These are phyloP conservation scores for Auricularia auricula-judae DNA, from an alignment of 768 basidiomycete species.

Conservation along the genomic window DNA sequence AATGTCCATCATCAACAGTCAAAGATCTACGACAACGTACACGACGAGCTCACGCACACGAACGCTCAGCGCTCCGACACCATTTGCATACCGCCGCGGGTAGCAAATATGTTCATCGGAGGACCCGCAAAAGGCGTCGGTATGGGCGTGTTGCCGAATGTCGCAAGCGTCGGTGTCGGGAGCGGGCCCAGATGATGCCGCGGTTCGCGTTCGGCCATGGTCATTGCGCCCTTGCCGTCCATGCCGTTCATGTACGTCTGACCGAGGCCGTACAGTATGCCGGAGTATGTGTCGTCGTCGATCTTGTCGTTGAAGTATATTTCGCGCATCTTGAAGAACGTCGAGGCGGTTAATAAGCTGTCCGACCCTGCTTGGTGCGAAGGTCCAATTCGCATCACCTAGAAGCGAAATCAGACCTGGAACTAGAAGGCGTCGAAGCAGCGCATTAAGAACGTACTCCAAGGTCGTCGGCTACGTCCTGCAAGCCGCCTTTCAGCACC, in stretches of 20 bases:
- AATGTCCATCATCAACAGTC: background rate
- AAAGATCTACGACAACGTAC: background rate
- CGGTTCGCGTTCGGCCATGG: conserved; percentile 6
- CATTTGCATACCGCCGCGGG: background rate
- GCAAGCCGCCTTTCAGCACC: conserved; percentile 73
- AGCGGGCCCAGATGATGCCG: background rate
- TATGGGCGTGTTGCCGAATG: background rate
- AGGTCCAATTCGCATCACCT: conserved; percentile 83
- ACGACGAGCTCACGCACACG: background rate
- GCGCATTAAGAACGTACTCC: conserved; percentile 46
- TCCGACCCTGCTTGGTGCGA: conserved; percentile 98
- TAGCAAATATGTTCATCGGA: background rate
- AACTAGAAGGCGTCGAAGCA: background rate
- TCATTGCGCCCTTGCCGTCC: background rate
- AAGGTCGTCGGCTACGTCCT: conserved; percentile 93
- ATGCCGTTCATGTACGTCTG: conserved; percentile 32
- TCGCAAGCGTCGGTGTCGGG: background rate
- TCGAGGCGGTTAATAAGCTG: conserved; percentile 81
- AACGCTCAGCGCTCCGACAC: background rate
- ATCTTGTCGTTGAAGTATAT: conserved; percentile 85
- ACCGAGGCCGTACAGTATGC: conserved; percentile 75
- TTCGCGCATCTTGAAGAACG: conserved; percentile 94
- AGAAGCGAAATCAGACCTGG: conserved; percentile 3
- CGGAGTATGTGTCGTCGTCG: conserved; percentile 73
- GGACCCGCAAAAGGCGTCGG: background rate